Evolutionary conservation across 495 filamentous ascomycete genomes (phyloP), one percentile per base, ranked within the genome.

Genomic region (Cairneyella variabilis): DNA sequence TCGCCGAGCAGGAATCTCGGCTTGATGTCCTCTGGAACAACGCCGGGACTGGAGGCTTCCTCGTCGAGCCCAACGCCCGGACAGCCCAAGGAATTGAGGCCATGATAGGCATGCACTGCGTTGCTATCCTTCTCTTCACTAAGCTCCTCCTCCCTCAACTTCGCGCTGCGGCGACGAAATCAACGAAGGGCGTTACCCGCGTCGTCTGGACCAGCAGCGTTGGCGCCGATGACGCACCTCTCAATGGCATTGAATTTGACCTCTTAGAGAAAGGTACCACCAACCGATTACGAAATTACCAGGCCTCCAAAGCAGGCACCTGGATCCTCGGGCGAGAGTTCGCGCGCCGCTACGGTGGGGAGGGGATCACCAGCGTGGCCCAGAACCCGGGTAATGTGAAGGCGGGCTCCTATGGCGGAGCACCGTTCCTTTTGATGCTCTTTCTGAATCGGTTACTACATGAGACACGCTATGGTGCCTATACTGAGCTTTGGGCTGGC

Each of bases 11-110:
- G 23, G 75, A 79, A 60, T 52, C 52, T 4, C 58, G 68, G 17
- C 68, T 83, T 0, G 71, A 83, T 44, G 70, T 79, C 6, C 66
- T 83, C 0, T 80, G 68, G 59, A 80, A 81, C 55, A 80, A 83
- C 54, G 78, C 80, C 0, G 79, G 79, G 3, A 64, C 80, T 36
- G 62, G 64, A 3, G 14, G 14, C 3, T 10, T 16, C 17, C 22
- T 62, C 59, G 27, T 68, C 73, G 3, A 39, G 45, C 20, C 11
- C 2, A 28, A 28, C 0, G 45, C 25, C 25, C 16, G 23, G 20
- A 48, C 48, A 67, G 71, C 20, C 62, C 45, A 48, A 48, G 45
- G 27, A 2, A 25, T 48, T 16, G 45, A 48, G 7, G 6, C 28
- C 3, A 10, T 36, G 16, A 5, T 36, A 25, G 5, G 70, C 7